Conservation (phyloP, 2,329 filamentous ascomycete genomes). For the Biscogniauxia mediterranea region DNA sequence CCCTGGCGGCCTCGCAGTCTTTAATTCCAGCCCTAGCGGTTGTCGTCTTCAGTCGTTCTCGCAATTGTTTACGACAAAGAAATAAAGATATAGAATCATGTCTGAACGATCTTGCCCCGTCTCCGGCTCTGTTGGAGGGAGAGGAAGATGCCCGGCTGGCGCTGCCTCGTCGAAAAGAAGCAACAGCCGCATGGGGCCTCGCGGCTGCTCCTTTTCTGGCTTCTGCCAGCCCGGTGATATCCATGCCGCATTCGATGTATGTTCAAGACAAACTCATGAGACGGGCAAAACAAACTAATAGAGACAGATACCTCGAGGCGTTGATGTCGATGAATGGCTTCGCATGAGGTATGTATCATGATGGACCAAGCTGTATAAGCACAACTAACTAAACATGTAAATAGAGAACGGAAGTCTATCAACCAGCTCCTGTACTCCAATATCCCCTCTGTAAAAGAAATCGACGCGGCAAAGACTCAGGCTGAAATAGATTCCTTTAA, state of each 20-base stretch:
- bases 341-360: slow-evolving; percentile 36
- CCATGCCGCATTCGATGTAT: slow-evolving; percentile 32
- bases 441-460: slow-evolving; percentile 40
- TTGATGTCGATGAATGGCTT: slow-evolving; percentile 46
- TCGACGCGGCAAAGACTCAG: slow-evolving; percentile 38
- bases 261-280: not conserved
- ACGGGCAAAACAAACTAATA: slow-evolving; percentile 10
- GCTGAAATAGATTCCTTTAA: slow-evolving; percentile 46
- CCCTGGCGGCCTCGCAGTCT: slow-evolving; percentile 17
- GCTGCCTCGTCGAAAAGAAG: slow-evolving; percentile 3
- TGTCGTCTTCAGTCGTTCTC: slow-evolving; percentile 6
- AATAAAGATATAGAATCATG: slow-evolving; percentile 13
- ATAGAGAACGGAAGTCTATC: slow-evolving; percentile 45
- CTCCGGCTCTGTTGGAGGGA: slow-evolving; percentile 18
- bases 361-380: not conserved
- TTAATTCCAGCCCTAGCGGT: slow-evolving; percentile 6
- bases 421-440: slow-evolving; percentile 48
- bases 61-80: slow-evolving; percentile 9
- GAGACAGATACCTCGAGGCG: slow-evolving; percentile 42
- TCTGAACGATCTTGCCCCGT: slow-evolving; percentile 21
- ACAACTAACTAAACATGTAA: slow-evolving; percentile 5
- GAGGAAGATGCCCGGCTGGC: slow-evolving; percentile 12
- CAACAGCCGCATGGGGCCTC: slow-evolving; percentile 32
- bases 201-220: slow-evolving; percentile 37
- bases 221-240: slow-evolving; percentile 36